Base-by-base conservation (phyloP, 2,329 filamentous ascomycete genomes). In the Beauveria australis region DNA sequence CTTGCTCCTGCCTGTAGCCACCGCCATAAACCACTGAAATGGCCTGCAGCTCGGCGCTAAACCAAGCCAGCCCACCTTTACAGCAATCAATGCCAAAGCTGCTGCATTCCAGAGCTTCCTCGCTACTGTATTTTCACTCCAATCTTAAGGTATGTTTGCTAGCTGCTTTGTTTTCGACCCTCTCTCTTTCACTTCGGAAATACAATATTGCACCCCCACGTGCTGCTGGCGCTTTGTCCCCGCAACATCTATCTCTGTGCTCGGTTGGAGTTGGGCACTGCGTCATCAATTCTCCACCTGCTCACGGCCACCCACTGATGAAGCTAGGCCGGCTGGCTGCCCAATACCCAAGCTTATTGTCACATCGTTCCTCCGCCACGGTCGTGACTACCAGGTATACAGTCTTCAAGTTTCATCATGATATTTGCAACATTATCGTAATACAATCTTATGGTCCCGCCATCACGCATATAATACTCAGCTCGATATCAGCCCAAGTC, bases 401-500 rank as follows among this genome's bases (percentile, higher is more conserved):
- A 19, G 16, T 52, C 44, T 59, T 40, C 24, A 33, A 40, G 26
- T 48, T 44, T 54, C 58, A 60, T 60, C 58, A 30, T 53, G 14
- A 26, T 53, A 53, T 46, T 48, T 30, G 49, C 22, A 60, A 28
- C 41, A 53, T 53, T 53, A 40, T 53, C 51, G 58, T 60, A 54
- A 47, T 18, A 54, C 19, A 54, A 40, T 30, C 28, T 2, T 8
- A n/a, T 28, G 16, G 5, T 7, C 47, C 7, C 18, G 22, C 47
- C 47, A 41, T 52, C 22, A n/a, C 44, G 4, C 22, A 40, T 4
- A 16, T 28, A 12, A 48, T n/a, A n/a, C 26, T 60, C 26, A 59
- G 47, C 26, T 53, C 16, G 51, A n/a, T 24, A 37, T 48, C 61
- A 79, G 64, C 5, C 77, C 77, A 55, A 81, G 70, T 1, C 79